phyloP scores from a whole-genome alignment of 495 filamentous ascomycete species.

The Melanomma pulvis-pyrius region DNA sequence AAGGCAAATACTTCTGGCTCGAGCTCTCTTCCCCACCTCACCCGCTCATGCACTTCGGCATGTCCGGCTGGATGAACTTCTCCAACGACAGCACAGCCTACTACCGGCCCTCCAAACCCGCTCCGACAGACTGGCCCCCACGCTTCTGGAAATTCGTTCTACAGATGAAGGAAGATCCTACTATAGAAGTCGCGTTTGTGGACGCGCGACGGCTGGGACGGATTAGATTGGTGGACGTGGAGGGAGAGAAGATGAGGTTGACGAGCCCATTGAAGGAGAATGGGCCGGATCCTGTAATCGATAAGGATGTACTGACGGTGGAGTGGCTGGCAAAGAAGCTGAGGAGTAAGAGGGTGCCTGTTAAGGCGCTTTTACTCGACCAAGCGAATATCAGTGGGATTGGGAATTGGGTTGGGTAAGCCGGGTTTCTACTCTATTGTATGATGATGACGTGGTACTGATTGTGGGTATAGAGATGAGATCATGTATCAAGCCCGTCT shows the following conservation, averaged over 20 bases:
- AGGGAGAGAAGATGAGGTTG: conserved; percentile 72
- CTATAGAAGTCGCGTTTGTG: conserved; percentile 78
- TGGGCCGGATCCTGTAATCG: conserved; percentile 89
- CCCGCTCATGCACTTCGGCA: conserved; percentile 89
- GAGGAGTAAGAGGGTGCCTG: conserved; percentile 71
- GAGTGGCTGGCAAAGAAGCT: conserved; percentile 72
- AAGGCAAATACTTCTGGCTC: conserved; percentile 96
- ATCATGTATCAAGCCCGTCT: conserved; percentile 83
- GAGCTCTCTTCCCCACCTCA: conserved; percentile 76
- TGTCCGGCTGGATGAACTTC: conserved; percentile 89
- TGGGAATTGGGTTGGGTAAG: conserved; percentile 91
- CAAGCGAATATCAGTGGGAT: conserved; percentile 91
- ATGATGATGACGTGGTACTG: conserved; percentile 11
- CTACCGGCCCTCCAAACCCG: conserved; percentile 69
- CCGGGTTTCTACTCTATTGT: neutral
- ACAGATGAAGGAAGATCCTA: conserved; percentile 60
- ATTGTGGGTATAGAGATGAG: conserved; percentile 61
- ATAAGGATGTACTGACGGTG: conserved; percentile 72
- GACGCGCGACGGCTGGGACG: conserved; percentile 76
- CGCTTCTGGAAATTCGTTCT: conserved; percentile 86
- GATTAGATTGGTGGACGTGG: conserved; percentile 80
- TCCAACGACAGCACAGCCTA: conserved; percentile 73
- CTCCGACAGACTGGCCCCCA: conserved; percentile 76
- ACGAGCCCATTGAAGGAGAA: conserved; percentile 81
- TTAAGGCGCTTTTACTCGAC: conserved; percentile 85